Base-by-base conservation (phyloP, 768 basidiomycete species). In the Boletus rufocinnamomeus region DNA sequence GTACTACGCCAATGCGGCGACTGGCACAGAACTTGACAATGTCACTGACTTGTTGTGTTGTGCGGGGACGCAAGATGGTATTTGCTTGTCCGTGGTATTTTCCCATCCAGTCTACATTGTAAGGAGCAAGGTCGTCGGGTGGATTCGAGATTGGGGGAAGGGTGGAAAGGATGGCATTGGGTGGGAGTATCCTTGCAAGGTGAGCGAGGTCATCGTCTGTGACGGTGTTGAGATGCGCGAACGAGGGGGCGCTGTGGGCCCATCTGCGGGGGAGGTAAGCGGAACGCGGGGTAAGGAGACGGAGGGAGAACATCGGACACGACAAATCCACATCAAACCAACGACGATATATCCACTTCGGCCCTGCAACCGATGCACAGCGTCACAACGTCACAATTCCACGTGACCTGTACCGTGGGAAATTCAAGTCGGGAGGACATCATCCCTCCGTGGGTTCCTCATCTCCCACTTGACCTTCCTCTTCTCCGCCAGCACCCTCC, bases 101-200 rank as follows among this genome's bases (percentile, higher is more conserved):
- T 66, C 88, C 88, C 88, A 97, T 93, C 95, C 95, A 97, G 73
- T 99, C 96, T 63, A 82, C 77, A 73, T 99, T 98, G 80, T 82
- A 96, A 2, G 76, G 79, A 4, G 80, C 79, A 30, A 98, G 82
- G 62, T 97, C 95, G 13, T 85, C 78, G 9, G 77, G 40, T n/a
- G 83, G 57, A 19, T 75, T 65, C 9, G 80, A 72, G 45, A 62
- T 61, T 16, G 88, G 81, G 27, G 83, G 67, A 2, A 90, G 78
- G 9, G 88, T 88, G 21, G 91, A 87, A 17, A 93, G 75, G 54
- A 93, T 82, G 34, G 88, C 81, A 6, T 82, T 76, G 1, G 80
- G 73, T 0, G 87, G 78, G 8, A 93, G 82, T 53, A 92, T 77
- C 53, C 77, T 77, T n/a, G 84, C 67, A 70, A 93, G 89, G 68